phyloP scores from a whole-genome alignment of 345 rosid genomes.

The Aegle marmelos region DNA sequence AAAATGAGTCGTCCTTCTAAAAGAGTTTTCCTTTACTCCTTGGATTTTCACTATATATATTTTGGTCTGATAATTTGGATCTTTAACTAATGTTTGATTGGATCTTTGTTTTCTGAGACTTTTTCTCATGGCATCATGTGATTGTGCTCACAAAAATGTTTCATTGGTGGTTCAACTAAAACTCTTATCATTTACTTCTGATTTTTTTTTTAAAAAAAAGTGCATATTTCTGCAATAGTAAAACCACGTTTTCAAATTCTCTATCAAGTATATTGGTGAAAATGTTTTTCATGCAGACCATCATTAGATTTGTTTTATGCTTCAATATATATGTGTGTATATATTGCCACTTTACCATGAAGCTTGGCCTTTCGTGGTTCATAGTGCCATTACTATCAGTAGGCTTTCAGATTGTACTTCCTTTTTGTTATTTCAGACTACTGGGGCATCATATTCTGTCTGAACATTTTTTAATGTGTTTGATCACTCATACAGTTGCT shows the following conservation, averaged over 20 bases:
- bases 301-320: neutral
- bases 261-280: neutral
- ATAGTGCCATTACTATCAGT: too few species aligned
- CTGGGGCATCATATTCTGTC: neutral
- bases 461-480: neutral
- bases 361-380: neutral
- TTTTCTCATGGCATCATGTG: neutral
- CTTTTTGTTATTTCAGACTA: neutral
- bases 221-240: neutral
- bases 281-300: neutral
- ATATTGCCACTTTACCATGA: too few species aligned
- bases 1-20: neutral
- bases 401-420: neutral
- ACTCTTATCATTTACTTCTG: neutral
- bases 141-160: neutral
- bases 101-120: neutral
- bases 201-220: too few species aligned
- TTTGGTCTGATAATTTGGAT: neutral
- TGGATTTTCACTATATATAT: neutral
- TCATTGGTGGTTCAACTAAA: neutral
- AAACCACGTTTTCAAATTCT: neutral
- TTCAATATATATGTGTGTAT: too few species aligned
- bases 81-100: neutral
- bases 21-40: too few species aligned
- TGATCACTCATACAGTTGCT: neutral